These are phyloP conservation scores for Pichia kudriavzevii DNA, from an alignment of 1,139 yeast genomes.

Conservation along the genomic window DNA sequence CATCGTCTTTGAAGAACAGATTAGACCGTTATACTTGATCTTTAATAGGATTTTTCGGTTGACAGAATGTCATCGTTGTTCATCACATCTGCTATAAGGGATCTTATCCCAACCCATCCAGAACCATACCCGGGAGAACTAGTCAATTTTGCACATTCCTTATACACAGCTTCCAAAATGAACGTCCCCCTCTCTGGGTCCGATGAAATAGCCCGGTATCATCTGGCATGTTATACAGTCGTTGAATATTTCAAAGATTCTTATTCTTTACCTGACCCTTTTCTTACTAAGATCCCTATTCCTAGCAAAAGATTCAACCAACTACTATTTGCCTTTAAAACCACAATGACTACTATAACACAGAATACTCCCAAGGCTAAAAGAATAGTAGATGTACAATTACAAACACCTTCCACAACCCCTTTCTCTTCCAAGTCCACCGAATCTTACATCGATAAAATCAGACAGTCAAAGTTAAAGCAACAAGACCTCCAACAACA, in stretches of 20 bases:
- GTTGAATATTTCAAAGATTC: slow-evolving; percentile 41
- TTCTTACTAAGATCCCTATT: slow-evolving; percentile 45
- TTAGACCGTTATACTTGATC: too few relatives aligned
- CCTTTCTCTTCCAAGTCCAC: slow-evolving; percentile 2
- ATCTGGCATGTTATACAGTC: slow-evolving; percentile 57
- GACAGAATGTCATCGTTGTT: slow-evolving; percentile 25
- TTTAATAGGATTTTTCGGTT: too few relatives aligned
- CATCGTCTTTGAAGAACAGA: too few relatives aligned
- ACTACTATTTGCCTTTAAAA: slow-evolving; percentile 40
- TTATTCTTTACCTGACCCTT: slow-evolving; percentile 41
- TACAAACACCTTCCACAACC: slow-evolving; percentile 3
- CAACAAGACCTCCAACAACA: too few relatives aligned
- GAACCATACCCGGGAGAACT: slow-evolving; percentile 44
- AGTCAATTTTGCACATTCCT: slow-evolving; percentile 42
- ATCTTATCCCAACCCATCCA: slow-evolving; percentile 43
- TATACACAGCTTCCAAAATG: slow-evolving; percentile 45
- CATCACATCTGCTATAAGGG: slow-evolving; percentile 31
- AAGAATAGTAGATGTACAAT: slow-evolving; percentile 4
- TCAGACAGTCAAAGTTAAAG: slow-evolving; percentile 6
- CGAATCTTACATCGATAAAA: slow-evolving; percentile 9
- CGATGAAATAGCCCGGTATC: slow-evolving; percentile 57
- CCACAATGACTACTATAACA: slow-evolving; percentile 2
- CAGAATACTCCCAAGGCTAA: slow-evolving; percentile 11
- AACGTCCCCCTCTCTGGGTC: slow-evolving; percentile 37
- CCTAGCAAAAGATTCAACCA: slow-evolving; percentile 41